Conservation (phyloP, 116 monocot species). For the Cymodocea nodosa region DNA sequence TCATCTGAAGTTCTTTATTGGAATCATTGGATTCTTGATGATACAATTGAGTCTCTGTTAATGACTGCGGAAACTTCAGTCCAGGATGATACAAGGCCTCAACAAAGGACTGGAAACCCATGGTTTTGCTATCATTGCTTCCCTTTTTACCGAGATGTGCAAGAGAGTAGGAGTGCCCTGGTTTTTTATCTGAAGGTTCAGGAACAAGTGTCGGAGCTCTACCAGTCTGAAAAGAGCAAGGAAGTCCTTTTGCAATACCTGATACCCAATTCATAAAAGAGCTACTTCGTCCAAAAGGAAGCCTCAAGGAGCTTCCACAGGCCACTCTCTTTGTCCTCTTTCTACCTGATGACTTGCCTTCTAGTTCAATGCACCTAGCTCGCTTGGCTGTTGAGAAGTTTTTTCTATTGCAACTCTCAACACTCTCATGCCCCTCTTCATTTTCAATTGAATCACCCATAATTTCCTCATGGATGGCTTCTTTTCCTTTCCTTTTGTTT, state of each 20-base stretch:
- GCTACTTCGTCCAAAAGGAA: slow-evolving; percentile 11
- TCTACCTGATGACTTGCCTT: background rate
- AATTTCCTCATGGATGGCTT: background rate
- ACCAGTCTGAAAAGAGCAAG: slow-evolving; percentile 7
- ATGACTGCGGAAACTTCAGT: background rate
- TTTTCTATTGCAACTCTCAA: slow-evolving; percentile 36
- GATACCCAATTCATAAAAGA: slow-evolving; percentile 59
- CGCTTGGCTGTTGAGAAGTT: slow-evolving; percentile 26
- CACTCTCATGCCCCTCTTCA: slow-evolving; percentile 36
- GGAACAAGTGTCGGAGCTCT: background rate
- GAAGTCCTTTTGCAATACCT: slow-evolving; percentile 19
- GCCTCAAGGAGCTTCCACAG: slow-evolving; percentile 7
- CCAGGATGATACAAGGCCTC: slow-evolving; percentile 25
- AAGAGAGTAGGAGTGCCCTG: background rate
- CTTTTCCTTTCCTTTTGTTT: background rate
- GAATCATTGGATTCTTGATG: background rate
- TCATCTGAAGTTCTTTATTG: background rate
- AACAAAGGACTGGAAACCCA: slow-evolving; percentile 30
- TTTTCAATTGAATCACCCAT: background rate
- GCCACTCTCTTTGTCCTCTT: slow-evolving; percentile 19
- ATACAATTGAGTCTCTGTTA: background rate
- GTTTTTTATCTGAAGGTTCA: background rate
- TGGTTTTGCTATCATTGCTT: background rate
- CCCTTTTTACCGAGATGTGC: slow-evolving; percentile 2
- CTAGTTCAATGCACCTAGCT: slow-evolving; percentile 8